Conservation (phyloP, 345 rosid species). For the Raphanus raphanistrum region DNA sequence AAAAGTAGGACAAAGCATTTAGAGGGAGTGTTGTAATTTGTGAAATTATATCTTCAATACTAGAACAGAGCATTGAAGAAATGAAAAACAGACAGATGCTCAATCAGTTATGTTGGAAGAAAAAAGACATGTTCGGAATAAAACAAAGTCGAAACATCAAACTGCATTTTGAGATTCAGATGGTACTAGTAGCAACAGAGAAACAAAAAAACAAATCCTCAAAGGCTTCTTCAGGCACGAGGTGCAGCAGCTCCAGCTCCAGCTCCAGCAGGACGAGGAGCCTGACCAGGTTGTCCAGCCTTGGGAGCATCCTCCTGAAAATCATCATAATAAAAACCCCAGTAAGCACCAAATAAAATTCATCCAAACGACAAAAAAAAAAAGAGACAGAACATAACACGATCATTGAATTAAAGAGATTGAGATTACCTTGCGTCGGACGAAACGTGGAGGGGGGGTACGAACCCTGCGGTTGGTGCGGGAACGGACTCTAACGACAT, state of each 20-base stretch:
- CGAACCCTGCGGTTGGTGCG: constrained; percentile 79
- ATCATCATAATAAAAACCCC: neutral
- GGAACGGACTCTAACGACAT: constrained; percentile 91
- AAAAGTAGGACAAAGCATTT: too few relatives aligned
- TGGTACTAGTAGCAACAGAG: neutral
- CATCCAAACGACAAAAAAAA: neutral
- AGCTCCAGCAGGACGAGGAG: constrained; percentile 36
- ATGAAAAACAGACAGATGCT: neutral
- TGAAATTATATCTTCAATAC: too few relatives aligned
- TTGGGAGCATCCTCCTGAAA: constrained; percentile 32
- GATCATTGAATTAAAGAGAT: neutral
- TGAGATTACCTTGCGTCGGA: constrained; percentile 73
- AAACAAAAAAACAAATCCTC: neutral
- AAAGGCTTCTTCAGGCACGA: constrained; percentile 22
- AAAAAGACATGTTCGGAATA: neutral
- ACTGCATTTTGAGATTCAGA: constrained; percentile 10
- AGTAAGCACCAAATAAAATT: neutral
- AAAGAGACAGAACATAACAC: neutral
- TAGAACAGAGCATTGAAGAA: neutral
- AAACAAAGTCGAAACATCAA: neutral
- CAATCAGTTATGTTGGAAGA: neutral
- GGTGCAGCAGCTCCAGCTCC: constrained; percentile 35
- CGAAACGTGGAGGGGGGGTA: constrained; percentile 83
- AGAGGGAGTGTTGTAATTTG: too few relatives aligned
- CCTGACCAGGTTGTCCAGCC: constrained; percentile 42